Evolutionary conservation across 2,329 filamentous ascomycete species (phyloP).

Genomic region (Fusarium humuli): DNA sequence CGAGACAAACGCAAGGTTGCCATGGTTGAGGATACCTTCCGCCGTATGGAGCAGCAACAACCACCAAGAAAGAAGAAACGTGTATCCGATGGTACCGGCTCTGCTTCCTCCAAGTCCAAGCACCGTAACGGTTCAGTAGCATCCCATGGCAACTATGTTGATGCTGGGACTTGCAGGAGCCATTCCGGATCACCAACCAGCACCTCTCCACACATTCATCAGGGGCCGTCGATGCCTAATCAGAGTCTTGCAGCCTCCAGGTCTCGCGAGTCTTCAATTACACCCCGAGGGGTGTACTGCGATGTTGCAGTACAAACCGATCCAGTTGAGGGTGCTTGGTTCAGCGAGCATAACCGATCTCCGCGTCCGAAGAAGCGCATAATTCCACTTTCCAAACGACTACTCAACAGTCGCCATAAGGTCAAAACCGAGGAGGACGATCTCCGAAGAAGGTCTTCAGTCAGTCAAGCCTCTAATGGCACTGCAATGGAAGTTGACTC

Average conservation of each 20-base stretch:
- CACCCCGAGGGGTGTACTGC: constrained; percentile 59
- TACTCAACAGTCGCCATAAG: constrained; percentile 62
- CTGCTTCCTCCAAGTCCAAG: constrained; percentile 55
- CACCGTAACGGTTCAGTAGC: constrained; percentile 53
- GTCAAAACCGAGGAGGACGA: constrained; percentile 56
- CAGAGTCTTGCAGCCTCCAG: constrained; percentile 45
- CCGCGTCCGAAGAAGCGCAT: constrained; percentile 60
- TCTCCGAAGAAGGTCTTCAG: constrained; percentile 45
- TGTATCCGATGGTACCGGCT: constrained; percentile 62
- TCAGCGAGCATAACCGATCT: constrained; percentile 53
- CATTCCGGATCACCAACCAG: constrained; percentile 65
- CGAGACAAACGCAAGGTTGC: constrained; percentile 75
- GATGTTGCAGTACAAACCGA: constrained; percentile 68
- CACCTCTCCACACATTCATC: constrained; percentile 54
- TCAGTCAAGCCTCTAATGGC: constrained; percentile 44
- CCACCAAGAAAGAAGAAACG: constrained; percentile 72
- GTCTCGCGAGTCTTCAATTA: constrained; percentile 55
- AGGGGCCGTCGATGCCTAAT: constrained; percentile 46
- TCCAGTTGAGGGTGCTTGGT: constrained; percentile 65
- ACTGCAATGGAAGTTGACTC: constrained; percentile 57
- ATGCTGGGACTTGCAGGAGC: constrained; percentile 65
- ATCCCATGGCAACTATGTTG: constrained; percentile 59
- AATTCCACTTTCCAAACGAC: constrained; percentile 64
- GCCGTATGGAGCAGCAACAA: constrained; percentile 70
- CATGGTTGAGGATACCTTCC: constrained; percentile 73